Conservation (phyloP, 2,329 filamentous ascomycete genomes). For the Penicillium olsonii region DNA sequence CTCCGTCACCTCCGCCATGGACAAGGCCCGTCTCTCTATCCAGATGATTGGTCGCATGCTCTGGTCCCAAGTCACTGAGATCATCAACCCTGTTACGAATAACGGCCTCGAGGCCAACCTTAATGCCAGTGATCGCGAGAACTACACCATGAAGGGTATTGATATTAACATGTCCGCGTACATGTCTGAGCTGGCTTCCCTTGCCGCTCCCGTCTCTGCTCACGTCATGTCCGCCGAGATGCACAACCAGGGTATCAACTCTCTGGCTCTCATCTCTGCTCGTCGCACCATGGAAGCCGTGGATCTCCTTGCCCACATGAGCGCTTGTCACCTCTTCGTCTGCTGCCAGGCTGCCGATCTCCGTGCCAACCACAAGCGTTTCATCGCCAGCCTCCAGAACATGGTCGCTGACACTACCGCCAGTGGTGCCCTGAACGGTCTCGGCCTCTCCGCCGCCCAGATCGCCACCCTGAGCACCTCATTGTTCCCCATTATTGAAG, state of each 20-base stretch:
- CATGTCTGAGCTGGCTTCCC: constrained; percentile 61
- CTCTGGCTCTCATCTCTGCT: constrained; percentile 61
- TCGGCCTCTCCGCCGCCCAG: constrained; percentile 5
- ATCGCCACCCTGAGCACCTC: neutral
- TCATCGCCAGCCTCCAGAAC: constrained; percentile 9
- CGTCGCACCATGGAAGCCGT: constrained; percentile 59
- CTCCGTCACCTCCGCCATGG: constrained; percentile 64
- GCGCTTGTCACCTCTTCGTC: constrained; percentile 55
- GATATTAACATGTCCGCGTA: constrained; percentile 68
- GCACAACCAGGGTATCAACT: constrained; percentile 68
- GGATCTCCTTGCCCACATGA: constrained; percentile 59
- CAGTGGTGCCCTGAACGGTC: constrained; percentile 7
- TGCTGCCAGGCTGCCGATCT: constrained; percentile 62
- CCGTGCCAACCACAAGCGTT: constrained; percentile 33
- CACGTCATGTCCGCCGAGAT: constrained; percentile 69
- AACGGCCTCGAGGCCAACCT: constrained; percentile 66
- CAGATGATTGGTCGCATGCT: constrained; percentile 64
- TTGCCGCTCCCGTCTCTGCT: constrained; percentile 62
- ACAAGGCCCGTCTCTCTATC: constrained; percentile 56
- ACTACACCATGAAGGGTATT: constrained; percentile 64
- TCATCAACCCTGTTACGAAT: constrained; percentile 63
- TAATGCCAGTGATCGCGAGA: constrained; percentile 56
- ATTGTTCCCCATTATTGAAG: constrained; percentile 9
- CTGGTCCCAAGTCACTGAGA: constrained; percentile 63
- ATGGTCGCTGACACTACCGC: constrained; percentile 10